Percentiles rank a stretch among this genome's conserved stretches.
Conservation (phyloP, 345 rosid genomes). For the Salix exigua region DNA sequence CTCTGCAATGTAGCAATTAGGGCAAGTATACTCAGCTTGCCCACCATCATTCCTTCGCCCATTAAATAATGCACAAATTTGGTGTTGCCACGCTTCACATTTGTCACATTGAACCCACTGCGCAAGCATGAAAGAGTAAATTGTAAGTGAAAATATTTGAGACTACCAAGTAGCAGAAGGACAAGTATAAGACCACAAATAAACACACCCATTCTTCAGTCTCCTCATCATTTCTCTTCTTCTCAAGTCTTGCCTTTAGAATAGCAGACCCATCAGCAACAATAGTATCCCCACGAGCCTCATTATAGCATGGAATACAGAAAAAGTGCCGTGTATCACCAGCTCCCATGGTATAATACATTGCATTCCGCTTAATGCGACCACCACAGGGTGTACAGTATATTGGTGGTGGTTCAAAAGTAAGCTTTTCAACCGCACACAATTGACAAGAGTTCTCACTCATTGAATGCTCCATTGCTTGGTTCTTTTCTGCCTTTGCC, state of each 20-base stretch:
- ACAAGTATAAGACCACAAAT: not conserved
- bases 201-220: slow-evolving; percentile 93
- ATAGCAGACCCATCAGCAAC: slow-evolving; percentile 63
- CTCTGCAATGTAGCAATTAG: slow-evolving; percentile 87
- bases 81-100: slow-evolving; percentile 99
- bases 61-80: slow-evolving; percentile 95
- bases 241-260: slow-evolving; percentile 76
- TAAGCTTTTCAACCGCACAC: slow-evolving; percentile 97
- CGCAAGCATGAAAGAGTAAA: slow-evolving; percentile 25
- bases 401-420: slow-evolving; percentile 97
- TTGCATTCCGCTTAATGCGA: slow-evolving; percentile 96
- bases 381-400: slow-evolving; percentile 95
- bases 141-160: slow-evolving; percentile 14
- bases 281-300: slow-evolving; percentile 83
- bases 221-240: slow-evolving; percentile 98
- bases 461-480: slow-evolving; percentile 95
- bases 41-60: slow-evolving; percentile 99
- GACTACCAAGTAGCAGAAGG: slow-evolving; percentile 10
- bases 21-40: slow-evolving; percentile 99
- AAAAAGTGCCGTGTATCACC: slow-evolving; percentile 90
- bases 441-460: slow-evolving; percentile 97
- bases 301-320: slow-evolving; percentile 94
- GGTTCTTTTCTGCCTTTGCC: slow-evolving; percentile 94
- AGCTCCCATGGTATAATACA: slow-evolving; percentile 83
- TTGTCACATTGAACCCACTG: slow-evolving; percentile 99